Percentiles rank a stretch among this genome's conserved stretches.
phyloP scores from a whole-genome alignment of 140 eudicot species.

The Senecio squalidus region DNA sequence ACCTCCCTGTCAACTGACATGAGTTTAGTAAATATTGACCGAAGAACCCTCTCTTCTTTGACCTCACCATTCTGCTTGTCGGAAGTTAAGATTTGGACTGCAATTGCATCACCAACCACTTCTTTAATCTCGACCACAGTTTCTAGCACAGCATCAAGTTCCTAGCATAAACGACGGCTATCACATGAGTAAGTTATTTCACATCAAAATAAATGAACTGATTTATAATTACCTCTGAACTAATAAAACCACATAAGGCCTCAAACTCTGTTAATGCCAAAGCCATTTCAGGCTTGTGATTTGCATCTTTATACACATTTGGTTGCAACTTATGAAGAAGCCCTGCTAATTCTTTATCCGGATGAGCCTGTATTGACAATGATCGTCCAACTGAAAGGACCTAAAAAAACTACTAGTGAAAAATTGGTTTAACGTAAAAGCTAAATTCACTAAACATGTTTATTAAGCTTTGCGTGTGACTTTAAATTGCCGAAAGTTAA shows the following conservation, averaged over 20 bases:
- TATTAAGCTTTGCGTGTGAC: constrained; percentile 1
- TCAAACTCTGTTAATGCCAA: constrained; percentile 79
- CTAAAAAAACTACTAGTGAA: too few relatives aligned
- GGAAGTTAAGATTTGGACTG: constrained; percentile 30
- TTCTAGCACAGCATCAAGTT: constrained; percentile 56
- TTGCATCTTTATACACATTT: constrained; percentile 66
- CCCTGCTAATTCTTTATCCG: too few relatives aligned
- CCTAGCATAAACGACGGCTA: constrained; percentile 40
- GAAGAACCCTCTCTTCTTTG: constrained; percentile 39
- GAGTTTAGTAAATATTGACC: constrained; percentile 54
- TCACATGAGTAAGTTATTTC: background rate
- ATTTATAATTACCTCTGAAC: constrained; percentile 56
- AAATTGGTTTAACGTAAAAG: too few relatives aligned
- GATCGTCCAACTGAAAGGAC: constrained; percentile 82
- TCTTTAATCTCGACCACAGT: constrained; percentile 67
- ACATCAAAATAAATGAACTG: background rate
- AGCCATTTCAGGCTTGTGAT: constrained; percentile 98
- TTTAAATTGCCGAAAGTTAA: background rate
- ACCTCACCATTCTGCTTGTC: constrained; percentile 38
- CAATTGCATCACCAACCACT: constrained; percentile 45
- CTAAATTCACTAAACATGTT: too few relatives aligned
- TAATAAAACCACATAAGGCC: constrained; percentile 81
- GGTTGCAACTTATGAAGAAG: constrained; percentile 58
- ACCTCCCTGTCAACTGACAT: constrained; percentile 56
- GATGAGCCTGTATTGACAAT: constrained; percentile 90